Conservation (phyloP, 2,329 filamentous ascomycete species). For the Scopulariopsis brevicaulis region DNA sequence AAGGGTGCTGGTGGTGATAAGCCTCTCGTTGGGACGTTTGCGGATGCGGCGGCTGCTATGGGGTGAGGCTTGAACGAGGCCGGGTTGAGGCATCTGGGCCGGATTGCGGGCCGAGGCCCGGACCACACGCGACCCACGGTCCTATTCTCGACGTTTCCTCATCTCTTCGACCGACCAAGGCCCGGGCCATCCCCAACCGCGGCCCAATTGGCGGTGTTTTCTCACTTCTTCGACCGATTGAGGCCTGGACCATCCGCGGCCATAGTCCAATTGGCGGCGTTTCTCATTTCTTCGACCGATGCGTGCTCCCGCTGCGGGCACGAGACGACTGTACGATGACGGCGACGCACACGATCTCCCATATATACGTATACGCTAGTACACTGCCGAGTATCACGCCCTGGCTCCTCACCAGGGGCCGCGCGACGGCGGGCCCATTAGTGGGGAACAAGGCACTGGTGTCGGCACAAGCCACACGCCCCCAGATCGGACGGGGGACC, state of each 20-base stretch:
- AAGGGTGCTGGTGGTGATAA: conserved; percentile 10
- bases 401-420: not conserved
- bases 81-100: not conserved
- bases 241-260: too few relatives aligned
- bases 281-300: not conserved
- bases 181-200: not conserved
- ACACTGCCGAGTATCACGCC: too few relatives aligned
- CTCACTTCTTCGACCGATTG: not conserved
- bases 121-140: not conserved
- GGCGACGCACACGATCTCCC: not conserved
- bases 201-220: not conserved
- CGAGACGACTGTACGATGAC: not conserved
- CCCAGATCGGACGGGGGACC: not conserved
- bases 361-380: too few relatives aligned
- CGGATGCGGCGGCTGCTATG: conserved; percentile 44
- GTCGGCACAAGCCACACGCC: not conserved
- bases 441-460: not conserved
- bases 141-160: not conserved
- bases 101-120: not conserved
- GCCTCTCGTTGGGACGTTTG: conserved; percentile 48
- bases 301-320: not conserved
- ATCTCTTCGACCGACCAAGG: not conserved
- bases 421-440: not conserved
- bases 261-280: not conserved
- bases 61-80: conserved; percentile 13